A percentile compares a stretch with the other conserved stretches of the same genome.
These are phyloP conservation scores for Uncinocarpus reesii DNA, from an alignment of 2,329 filamentous ascomycete species.

Conservation along the genomic window DNA sequence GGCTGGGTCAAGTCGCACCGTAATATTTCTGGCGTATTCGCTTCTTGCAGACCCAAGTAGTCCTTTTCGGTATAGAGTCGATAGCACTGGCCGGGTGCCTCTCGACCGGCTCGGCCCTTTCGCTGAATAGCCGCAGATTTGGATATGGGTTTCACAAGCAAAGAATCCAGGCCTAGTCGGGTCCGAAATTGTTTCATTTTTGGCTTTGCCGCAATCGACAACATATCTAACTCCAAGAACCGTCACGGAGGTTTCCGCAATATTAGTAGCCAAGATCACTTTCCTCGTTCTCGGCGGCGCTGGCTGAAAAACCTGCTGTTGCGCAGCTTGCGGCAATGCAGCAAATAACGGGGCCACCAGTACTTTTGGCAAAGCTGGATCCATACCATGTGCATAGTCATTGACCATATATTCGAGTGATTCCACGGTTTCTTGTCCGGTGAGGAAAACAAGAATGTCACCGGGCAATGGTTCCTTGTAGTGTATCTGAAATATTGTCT, in stretches of 20 bases:
- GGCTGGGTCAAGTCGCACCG: conserved; percentile 80
- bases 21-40: conserved; percentile 78
- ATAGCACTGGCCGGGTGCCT: conserved; percentile 81
- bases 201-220: conserved; percentile 85
- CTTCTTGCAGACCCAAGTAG: conserved; percentile 59
- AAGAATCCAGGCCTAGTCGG: conserved; percentile 75
- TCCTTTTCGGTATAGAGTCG: conserved; percentile 74
- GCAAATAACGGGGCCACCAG: conserved; percentile 75
- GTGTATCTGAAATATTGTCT: conserved; percentile 77
- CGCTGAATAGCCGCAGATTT: conserved; percentile 88
- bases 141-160: conserved; percentile 82
- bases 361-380: conserved; percentile 59
- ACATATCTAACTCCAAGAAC: conserved; percentile 88
- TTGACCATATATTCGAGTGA: conserved; percentile 68
- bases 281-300: conserved; percentile 68
- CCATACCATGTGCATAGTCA: conserved; percentile 63
- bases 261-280: conserved; percentile 87
- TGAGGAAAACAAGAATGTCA: conserved; percentile 84
- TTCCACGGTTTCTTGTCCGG: conserved; percentile 88
- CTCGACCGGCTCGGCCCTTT: conserved; percentile 82
- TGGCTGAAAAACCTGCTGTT: conserved; percentile 75
- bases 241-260: conserved; percentile 96
- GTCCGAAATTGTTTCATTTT: conserved; percentile 85
- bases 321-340: conserved; percentile 73
- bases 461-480: conserved; percentile 81